Percentiles rank a stretch among this genome's conserved stretches.
These are phyloP conservation scores for Citrullus mucosospermus DNA, from an alignment of 306 rosid genomes.

Conservation along the genomic window DNA sequence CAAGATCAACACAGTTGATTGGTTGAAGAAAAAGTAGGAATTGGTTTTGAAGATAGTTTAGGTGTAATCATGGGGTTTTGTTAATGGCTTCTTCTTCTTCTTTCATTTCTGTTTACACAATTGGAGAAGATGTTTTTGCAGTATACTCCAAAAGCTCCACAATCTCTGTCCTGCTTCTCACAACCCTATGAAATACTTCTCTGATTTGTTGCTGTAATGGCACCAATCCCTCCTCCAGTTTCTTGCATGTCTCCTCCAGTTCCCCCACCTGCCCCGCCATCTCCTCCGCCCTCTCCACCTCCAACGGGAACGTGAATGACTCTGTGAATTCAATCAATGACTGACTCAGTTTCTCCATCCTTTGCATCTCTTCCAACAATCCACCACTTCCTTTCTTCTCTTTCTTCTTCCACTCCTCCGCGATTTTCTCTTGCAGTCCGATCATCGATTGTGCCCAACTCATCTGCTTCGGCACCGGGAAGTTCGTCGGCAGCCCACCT, in stretches of 20 bases:
- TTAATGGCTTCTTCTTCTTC: background rate
- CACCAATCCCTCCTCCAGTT: constrained; percentile 75
- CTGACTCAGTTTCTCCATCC: constrained; percentile 57
- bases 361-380: constrained; percentile 70
- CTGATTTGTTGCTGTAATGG: constrained; percentile 85
- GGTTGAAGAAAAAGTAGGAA: background rate
- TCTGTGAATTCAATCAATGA: constrained; percentile 54
- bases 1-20: background rate
- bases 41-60: background rate
- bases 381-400: constrained; percentile 78
- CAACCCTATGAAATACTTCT: constrained; percentile 71
- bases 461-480: constrained; percentile 38
- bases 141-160: constrained; percentile 54
- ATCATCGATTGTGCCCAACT: constrained; percentile 69
- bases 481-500: constrained; percentile 44
- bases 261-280: constrained; percentile 50
- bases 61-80: background rate
- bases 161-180: constrained; percentile 78
- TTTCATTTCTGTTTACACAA: constrained; percentile 10
- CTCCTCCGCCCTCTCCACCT: constrained; percentile 40
- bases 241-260: constrained; percentile 50
- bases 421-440: constrained; percentile 65
- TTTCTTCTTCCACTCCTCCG: constrained; percentile 90
- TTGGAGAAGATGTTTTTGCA: constrained; percentile 38
- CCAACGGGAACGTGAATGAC: constrained; percentile 46